Percentiles rank a stretch among this genome's conserved stretches.
Conservation (phyloP, 768 basidiomycete genomes). For the Infundibulicybe gibba region DNA sequence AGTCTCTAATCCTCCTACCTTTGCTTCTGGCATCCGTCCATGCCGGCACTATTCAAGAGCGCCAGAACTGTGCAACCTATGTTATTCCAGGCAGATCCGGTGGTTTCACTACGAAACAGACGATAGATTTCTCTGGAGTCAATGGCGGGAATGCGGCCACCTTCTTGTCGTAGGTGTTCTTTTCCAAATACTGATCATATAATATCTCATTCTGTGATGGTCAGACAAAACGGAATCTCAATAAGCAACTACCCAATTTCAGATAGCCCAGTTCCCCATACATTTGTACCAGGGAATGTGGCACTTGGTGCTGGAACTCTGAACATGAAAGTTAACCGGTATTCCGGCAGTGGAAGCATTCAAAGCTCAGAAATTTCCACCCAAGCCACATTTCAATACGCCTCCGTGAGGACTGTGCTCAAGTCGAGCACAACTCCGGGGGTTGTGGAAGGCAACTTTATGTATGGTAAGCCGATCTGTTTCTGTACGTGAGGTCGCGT, state of each 20-base stretch:
- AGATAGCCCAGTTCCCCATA: slow-evolving; percentile 16
- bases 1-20: neutral
- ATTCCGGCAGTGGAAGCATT: slow-evolving; percentile 22
- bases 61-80: neutral
- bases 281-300: slow-evolving; percentile 24
- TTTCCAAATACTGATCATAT: neutral
- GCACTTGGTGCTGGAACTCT: slow-evolving; percentile 25
- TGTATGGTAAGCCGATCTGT: slow-evolving; percentile 21
- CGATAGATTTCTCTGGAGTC: neutral
- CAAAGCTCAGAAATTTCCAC: slow-evolving; percentile 26
- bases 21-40: neutral
- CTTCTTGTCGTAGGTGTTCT: neutral
- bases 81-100: neutral
- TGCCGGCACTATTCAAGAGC: neutral
- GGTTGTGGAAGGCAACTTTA: slow-evolving; percentile 32
- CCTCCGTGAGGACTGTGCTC: slow-evolving; percentile 28
- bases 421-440: slow-evolving; percentile 29
- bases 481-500: neutral
- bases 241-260: slow-evolving; percentile 22
- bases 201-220: too few species aligned
- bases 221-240: slow-evolving; percentile 19
- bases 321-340: slow-evolving; percentile 28
- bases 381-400: slow-evolving; percentile 23
- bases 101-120: neutral
- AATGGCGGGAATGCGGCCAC: neutral